Evolutionary conservation across 202 grass and related monocot species (phyloP), one percentile per base, ranked within the genome.

Genomic region (Eragrostis tef): DNA sequence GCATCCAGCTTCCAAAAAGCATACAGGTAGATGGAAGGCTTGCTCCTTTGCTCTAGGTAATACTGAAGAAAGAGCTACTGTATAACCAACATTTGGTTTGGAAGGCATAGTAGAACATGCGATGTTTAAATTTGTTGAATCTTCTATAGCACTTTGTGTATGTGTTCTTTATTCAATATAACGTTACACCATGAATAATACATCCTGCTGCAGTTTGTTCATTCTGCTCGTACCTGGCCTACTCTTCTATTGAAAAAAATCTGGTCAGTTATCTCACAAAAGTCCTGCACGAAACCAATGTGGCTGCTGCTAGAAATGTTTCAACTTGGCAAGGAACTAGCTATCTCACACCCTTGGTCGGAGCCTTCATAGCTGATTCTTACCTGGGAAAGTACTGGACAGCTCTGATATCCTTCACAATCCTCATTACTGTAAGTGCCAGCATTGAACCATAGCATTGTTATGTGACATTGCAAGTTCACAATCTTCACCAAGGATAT

Each of bases 321-420:
- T 92, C 88, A 17, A 97, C 86, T 74, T 94, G 94, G 94, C 80
- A 88, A 82, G 94, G 89, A 60, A 97, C 91, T 69, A 92, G 94
- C 86, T 94, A 90, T 69, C 87, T 97, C 11, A 90, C 86, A 46
- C 78, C 94, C 48, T 83, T 97, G 47, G 83, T 97, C 67, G 91
- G 94, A 54, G 94, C 91, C 59, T 57, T 97, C 25, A 59, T 97
- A 57, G 91, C 94, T 60, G 91, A 97, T 86, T 89, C 94, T 65
- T 87, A 89, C 19, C 92, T 87, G 91, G 94, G 94, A 13, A 92
- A 88, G 62, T 94, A 92, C 75, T 86, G 88, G 91, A 92, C 89
- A 87, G 88, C 79, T 43, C 73, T 74, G 53, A 57, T 57, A 57
- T 57, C 53, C 62, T 97, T 94, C 86, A 89, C 94, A 67, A 22